These are phyloP conservation scores for Pisolithus thermaeus DNA, from an alignment of 1,284 basidiomycete species.

Conservation along the genomic window DNA sequence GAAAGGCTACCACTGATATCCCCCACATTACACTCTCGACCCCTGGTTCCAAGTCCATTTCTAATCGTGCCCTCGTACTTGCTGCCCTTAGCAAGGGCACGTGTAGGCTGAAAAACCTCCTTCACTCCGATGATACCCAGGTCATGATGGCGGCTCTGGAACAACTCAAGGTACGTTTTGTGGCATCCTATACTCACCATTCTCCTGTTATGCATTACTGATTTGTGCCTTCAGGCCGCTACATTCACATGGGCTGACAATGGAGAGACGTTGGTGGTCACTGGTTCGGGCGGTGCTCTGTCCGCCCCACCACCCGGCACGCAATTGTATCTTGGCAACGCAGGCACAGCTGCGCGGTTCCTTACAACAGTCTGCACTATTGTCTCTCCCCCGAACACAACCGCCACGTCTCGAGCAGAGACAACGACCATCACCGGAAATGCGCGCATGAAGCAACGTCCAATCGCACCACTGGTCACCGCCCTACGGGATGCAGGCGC, in stretches of 20 bases:
- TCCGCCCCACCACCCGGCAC: conserved; percentile 68
- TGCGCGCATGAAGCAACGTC: conserved; percentile 96
- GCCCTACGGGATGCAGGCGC: conserved; percentile 84
- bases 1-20: conserved; percentile 1
- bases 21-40: conserved; percentile 75
- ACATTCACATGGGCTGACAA: conserved; percentile 89
- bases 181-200: neutral
- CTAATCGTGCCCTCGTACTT: conserved; percentile 91
- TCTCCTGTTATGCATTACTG: conserved; percentile 6
- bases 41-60: conserved; percentile 95
- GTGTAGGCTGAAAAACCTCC: conserved; percentile 83
- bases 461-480: conserved; percentile 93
- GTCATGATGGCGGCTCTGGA: conserved; percentile 97
- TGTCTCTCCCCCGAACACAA: conserved; percentile 39
- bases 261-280: conserved; percentile 89
- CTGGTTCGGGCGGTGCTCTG: conserved; percentile 82
- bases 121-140: conserved; percentile 97
- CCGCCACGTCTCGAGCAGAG: conserved; percentile 23
- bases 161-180: conserved; percentile 68
- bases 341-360: conserved; percentile 97
- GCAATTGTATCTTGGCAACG: conserved; percentile 94
- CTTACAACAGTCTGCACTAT: conserved; percentile 94
- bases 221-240: conserved; percentile 58
- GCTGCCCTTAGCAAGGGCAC: conserved; percentile 89
- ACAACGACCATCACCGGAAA: conserved; percentile 91